A percentile compares a stretch with the other conserved stretches of the same genome.
Evolutionary conservation across 2,329 filamentous ascomycete genomes (phyloP).

Genomic region (Penicillium sp.): DNA sequence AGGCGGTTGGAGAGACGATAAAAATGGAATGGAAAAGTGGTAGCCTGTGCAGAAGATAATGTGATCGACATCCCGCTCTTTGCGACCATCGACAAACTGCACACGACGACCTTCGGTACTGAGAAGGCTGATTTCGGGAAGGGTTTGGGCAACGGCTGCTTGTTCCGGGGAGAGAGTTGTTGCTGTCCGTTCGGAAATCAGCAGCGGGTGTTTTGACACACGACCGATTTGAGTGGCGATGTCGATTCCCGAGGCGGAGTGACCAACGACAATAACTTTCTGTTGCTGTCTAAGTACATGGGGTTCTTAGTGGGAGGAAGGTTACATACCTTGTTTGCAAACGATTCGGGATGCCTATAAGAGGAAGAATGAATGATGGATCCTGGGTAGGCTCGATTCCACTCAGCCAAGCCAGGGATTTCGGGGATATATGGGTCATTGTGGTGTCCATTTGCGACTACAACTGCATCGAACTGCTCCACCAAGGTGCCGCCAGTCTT

Average conservation of each 20-base stretch:
- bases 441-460: constrained; percentile 15
- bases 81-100: constrained; percentile 1
- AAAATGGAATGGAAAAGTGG: constrained; percentile 11
- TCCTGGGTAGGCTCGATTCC: constrained; percentile 1
- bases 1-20: constrained; percentile 5
- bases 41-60: constrained; percentile 14
- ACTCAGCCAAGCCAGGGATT: constrained; percentile 6
- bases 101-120: not conserved
- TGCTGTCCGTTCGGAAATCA: constrained; percentile 12
- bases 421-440: constrained; percentile 11
- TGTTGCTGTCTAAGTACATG: not conserved
- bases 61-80: constrained; percentile 7
- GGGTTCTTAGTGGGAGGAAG: not conserved
- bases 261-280: constrained; percentile 16
- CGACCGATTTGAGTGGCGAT: constrained; percentile 10
- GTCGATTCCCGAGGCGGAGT: constrained; percentile 16
- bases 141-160: not conserved
- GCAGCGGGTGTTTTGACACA: constrained; percentile 10
- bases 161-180: constrained; percentile 4
- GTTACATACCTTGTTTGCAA: constrained; percentile 8
- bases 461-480: constrained; percentile 7
- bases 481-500: not conserved
- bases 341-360: constrained; percentile 7
- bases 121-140: constrained; percentile 6
- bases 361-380: constrained; percentile 10